phyloP scores from a whole-genome alignment of 2,329 filamentous ascomycete genomes.

The Colletotrichum tamarilloi region DNA sequence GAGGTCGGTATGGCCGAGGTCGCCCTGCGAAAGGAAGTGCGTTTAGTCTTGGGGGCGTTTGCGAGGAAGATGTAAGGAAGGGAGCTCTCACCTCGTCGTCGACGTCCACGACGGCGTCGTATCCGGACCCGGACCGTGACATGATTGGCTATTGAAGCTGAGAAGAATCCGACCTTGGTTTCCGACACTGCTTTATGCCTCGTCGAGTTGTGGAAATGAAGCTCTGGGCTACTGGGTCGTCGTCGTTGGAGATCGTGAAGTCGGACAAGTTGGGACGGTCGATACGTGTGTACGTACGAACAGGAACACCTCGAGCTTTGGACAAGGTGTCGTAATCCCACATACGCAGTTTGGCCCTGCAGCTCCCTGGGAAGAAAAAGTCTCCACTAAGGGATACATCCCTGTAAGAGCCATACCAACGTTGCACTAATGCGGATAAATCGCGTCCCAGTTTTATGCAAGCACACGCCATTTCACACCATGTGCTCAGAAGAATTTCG shows the following conservation, averaged over 20 bases:
- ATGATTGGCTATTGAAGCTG: constrained; percentile 56
- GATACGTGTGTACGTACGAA: neutral
- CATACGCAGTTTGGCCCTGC: constrained; percentile 18
- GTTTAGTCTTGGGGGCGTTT: constrained; percentile 12
- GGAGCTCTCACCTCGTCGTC: constrained; percentile 83
- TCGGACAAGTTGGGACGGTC: neutral
- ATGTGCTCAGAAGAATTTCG: neutral
- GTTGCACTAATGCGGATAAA: constrained; percentile 11
- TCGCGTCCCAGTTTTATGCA: neutral
- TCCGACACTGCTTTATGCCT: neutral
- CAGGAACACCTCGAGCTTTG: constrained; percentile 36
- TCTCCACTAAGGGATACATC: neutral
- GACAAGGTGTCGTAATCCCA: constrained; percentile 47
- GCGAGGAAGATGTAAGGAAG: neutral
- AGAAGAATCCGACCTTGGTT: neutral
- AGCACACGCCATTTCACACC: neutral
- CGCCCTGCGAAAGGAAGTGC: constrained; percentile 70
- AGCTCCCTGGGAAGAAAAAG: constrained; percentile 5
- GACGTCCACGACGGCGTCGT: constrained; percentile 97
- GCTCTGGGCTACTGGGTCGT: neutral
- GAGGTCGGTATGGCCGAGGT: constrained; percentile 97
- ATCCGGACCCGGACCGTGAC: constrained; percentile 78
- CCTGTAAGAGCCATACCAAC: neutral
- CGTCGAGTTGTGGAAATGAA: neutral
- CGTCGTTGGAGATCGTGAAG: neutral